Base-by-base conservation (phyloP, 805 yeast species). In the Ogataea angusta region DNA sequence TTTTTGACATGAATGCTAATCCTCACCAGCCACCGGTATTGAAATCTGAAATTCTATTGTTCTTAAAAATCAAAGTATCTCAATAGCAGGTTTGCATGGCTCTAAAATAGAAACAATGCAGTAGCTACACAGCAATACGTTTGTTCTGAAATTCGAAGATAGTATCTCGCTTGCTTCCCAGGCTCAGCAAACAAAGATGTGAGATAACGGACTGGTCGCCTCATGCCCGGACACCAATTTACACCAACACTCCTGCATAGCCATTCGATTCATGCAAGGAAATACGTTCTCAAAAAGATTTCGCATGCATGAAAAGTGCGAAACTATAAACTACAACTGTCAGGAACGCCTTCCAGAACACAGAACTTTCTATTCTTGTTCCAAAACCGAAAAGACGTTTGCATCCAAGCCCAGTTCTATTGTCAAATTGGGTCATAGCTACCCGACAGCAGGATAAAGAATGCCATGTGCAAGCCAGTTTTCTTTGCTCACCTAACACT, bases 31-130 rank as follows among this genome's bases (percentile, higher is more conserved):
- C 38, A 40, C 35, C 22, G n/a, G n/a, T 10, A 17, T 12, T 8
- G 12, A 14, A 40, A 33, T 29, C 34, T 40, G 35, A 34, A 34
- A 29, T 34, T 40, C 10, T 24, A 38, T 38, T 38, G 42, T 38
- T 33, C 16, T 12, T 3, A 10, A 22, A 30, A 29, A 22, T 19
- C 24, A 9, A 24, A 30, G 36, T 34, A 31, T 14, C 15, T 37
- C 6, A 37, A 17, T 6, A 30, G 35, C 19, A 31, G 41, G 36
- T 13, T 30, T 37, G 41, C 41, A 13, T 15, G 18, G 13, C 9
- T 8, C 18, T 18, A 32, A n/a, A 30, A 16, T 2, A 13, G 14
- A 6, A 10, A 12, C 14, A 13, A 23, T 24, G 27, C 14, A n/a
- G 7, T 2, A 12, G 13, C n/a, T 3, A 5, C 14, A 2, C 14